Conservation (phyloP, 2,329 filamentous ascomycete species). For the Pseudocercospora cruenta region DNA sequence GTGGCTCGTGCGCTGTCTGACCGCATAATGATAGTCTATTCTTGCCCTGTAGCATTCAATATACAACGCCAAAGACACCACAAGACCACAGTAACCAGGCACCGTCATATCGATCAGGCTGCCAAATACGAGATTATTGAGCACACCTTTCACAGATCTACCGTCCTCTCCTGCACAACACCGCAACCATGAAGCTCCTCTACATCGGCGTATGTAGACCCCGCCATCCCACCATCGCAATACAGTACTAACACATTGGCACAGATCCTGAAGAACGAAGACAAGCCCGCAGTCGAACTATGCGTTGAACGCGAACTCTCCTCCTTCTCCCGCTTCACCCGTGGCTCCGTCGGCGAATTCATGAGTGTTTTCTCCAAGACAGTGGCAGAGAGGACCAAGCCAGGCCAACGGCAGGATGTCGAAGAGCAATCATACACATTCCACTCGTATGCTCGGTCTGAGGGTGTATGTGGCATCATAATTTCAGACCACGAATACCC, state of each 20-base stretch:
- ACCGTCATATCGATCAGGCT: conserved; percentile 5
- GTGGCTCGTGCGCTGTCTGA: conserved; percentile 6
- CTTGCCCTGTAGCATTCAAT: not conserved
- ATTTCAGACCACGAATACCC: conserved; percentile 55
- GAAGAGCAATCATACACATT: conserved; percentile 77
- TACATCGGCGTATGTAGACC: conserved; percentile 75
- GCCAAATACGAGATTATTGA: not conserved
- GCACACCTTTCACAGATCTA: not conserved
- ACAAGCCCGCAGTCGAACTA: conserved; percentile 75
- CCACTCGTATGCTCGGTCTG: conserved; percentile 50
- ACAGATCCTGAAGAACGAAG: conserved; percentile 80
- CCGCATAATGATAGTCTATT: conserved; percentile 9
- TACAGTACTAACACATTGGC: conserved; percentile 28
- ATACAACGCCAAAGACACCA: not conserved
- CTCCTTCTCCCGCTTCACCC: conserved; percentile 79
- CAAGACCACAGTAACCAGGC: conserved; percentile 12
- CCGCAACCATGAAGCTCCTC: conserved; percentile 75
- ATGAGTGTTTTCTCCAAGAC: conserved; percentile 86
- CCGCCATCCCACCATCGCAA: conserved; percentile 21
- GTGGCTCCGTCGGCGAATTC: conserved; percentile 65
- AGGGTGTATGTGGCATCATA: conserved; percentile 53
- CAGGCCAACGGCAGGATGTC: conserved; percentile 78
- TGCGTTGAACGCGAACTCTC: conserved; percentile 75
- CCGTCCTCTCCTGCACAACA: conserved; percentile 14
- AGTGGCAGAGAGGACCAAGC: conserved; percentile 79